Base-by-base conservation (phyloP, 2,329 filamentous ascomycete species). In the Exophiala lecanii-corni region DNA sequence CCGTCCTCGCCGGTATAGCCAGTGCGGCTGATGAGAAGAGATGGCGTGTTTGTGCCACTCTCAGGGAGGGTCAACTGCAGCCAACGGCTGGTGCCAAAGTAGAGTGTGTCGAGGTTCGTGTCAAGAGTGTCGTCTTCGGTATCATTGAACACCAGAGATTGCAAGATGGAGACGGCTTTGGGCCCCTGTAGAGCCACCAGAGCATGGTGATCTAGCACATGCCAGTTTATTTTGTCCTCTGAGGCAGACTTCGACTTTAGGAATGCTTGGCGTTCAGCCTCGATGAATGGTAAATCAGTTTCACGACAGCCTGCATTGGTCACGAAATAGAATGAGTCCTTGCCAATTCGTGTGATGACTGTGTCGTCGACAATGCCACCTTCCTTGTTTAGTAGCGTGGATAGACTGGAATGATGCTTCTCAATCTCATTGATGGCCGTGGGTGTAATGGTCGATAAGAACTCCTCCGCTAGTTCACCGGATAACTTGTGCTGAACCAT, bases 1-100 rank as follows among this genome's bases (percentile, higher is more conserved):
- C 92, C 92, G 64, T 98, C 92, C 71, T 98, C 92, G 47, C 92
- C 92, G 0, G 92, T 98, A 72, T 98, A 98, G 3, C 92, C 92
- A 35, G 85, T 92, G 48, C 92, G 81, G 61, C 82, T 89, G 60
- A 96, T 81, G 38, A 96, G 75, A 36, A 92, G 61, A 53, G 73
- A 65, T 48, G 73, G 57, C 48, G 73, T 56, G 16, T 66, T 66
- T 48, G 68, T 68, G 26, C 73, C 75, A 33, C 75, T 76, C 26
- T 73, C 67, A 10, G 65, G 60, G 9, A 86, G 70, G 50, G 74
- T 77, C 40, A 96, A 68, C 51, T 77, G 75, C 15, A 84, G 76
- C 58, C 76, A 79, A 40, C 76, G 75, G 45, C 80, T 82, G 56
- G 82, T 79, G 46, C 92, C 91, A 67, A 98, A 98, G 69, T 86